Percentiles rank a stretch among this genome's conserved stretches.
Evolutionary conservation across 148 eudicot genomes (phyloP).

Genomic region (Cornus florida): DNA sequence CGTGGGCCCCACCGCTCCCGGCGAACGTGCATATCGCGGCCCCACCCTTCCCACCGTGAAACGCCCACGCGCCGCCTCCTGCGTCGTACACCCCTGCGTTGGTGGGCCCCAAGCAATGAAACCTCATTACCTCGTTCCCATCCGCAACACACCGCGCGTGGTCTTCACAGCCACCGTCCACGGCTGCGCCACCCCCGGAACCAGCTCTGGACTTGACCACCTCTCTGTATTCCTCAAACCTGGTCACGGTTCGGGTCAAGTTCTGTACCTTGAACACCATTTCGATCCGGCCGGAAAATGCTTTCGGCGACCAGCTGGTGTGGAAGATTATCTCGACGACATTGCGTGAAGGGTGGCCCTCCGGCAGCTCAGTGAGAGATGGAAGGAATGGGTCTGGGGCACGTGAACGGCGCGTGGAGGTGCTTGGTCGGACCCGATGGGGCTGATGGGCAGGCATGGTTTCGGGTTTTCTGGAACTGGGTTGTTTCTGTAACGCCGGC

Average conservation of each 20-base stretch:
- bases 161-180: slow-evolving; percentile 29
- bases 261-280: slow-evolving; percentile 81
- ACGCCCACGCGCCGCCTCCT: slow-evolving; percentile 42
- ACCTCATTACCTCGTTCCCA: slow-evolving; percentile 96
- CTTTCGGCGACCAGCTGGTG: slow-evolving; percentile 67
- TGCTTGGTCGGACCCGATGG: slow-evolving; percentile 15
- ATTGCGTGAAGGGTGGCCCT: slow-evolving; percentile 87
- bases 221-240: slow-evolving; percentile 83
- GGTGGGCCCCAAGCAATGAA: slow-evolving; percentile 66
- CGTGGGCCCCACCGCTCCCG: slow-evolving; percentile 83
- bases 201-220: slow-evolving; percentile 42
- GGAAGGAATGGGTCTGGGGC: slow-evolving; percentile 45
- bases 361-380: slow-evolving; percentile 67
- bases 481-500: slow-evolving; percentile 11
- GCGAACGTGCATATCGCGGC: slow-evolving; percentile 56
- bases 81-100: slow-evolving; percentile 30
- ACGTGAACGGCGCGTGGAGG: slow-evolving; percentile 20
- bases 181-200: slow-evolving; percentile 7
- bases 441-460: slow-evolving; percentile 4
- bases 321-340: slow-evolving; percentile 91
- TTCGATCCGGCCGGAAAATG: slow-evolving; percentile 75
- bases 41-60: slow-evolving; percentile 39
- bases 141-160: slow-evolving; percentile 81
- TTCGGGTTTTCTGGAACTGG: slow-evolving; percentile 24
- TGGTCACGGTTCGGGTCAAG: slow-evolving; percentile 40